Percentiles rank a stretch among this genome's conserved stretches.
phyloP scores from a whole-genome alignment of 257 asterid species.

The Jaltomata sinuosa region DNA sequence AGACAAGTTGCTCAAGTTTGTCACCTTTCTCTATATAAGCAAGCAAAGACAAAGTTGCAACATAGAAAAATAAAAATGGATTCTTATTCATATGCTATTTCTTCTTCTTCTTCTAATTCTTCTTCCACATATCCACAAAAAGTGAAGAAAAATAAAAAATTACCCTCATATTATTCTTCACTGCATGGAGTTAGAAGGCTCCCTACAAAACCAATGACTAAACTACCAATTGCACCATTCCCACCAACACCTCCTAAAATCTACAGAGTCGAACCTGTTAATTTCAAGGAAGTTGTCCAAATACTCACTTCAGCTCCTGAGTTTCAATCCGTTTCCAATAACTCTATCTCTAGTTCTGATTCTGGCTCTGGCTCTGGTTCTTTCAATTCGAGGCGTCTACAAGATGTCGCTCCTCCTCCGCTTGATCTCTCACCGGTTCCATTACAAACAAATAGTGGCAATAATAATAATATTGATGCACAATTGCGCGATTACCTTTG shows the following conservation, averaged over 20 bases:
- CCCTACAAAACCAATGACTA: conserved; percentile 22
- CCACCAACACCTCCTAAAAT: conserved; percentile 61
- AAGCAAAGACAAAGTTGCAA: neutral
- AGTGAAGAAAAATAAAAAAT: conserved; percentile 4
- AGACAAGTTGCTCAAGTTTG: neutral
- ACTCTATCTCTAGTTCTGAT: neutral
- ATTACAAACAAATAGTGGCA: neutral
- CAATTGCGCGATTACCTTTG: neutral
- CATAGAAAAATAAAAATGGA: neutral
- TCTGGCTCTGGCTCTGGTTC: neutral
- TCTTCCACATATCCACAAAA: neutral
- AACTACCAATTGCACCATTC: conserved; percentile 62
- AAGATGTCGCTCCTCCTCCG: conserved; percentile 62
- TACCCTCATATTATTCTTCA: conserved; percentile 15
- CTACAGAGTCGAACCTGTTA: conserved; percentile 42
- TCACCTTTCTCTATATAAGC: neutral
- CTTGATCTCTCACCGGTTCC: conserved; percentile 27
- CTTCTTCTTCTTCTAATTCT: neutral
- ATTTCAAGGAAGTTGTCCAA: conserved; percentile 66
- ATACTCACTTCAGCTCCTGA: conserved; percentile 50
- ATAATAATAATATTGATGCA: neutral
- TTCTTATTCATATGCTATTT: neutral
- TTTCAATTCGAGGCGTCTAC: conserved; percentile 2
- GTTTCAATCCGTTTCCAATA: neutral
- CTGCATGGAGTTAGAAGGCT: conserved; percentile 41